Percentiles rank a stretch among this genome's conserved stretches.
These are phyloP conservation scores for Tuber indicum DNA, from an alignment of 495 filamentous ascomycete genomes.

Conservation along the genomic window DNA sequence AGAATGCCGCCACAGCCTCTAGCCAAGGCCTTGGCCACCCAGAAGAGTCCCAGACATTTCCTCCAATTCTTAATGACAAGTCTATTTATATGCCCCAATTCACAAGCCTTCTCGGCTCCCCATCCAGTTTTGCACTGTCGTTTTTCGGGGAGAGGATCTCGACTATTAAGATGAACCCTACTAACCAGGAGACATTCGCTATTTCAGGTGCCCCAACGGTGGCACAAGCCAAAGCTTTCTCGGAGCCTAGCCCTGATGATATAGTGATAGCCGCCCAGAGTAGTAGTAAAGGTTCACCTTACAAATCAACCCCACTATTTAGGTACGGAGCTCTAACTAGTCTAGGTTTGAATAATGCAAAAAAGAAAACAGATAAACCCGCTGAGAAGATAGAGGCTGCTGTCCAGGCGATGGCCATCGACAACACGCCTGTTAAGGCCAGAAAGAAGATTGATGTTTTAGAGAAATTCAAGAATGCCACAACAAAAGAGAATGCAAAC, in stretches of 20 bases:
- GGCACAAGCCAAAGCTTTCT: constrained; percentile 52
- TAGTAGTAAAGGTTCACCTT: constrained; percentile 65
- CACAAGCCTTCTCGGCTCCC: constrained; percentile 11
- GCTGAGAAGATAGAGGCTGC: constrained; percentile 27
- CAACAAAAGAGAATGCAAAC: constrained; percentile 73
- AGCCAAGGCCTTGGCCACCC: constrained; percentile 37
- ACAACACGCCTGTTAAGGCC: constrained; percentile 64
- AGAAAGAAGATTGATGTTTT: constrained; percentile 84
- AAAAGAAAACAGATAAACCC: constrained; percentile 1
- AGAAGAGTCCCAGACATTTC: constrained; percentile 12
- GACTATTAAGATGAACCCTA: constrained; percentile 23
- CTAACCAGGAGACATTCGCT: constrained; percentile 36
- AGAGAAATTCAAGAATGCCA: constrained; percentile 67
- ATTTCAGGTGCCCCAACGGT: constrained; percentile 26
- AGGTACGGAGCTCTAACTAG: constrained; percentile 44
- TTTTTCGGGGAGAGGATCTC: constrained; percentile 41
- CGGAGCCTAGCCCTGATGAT: constrained; percentile 91
- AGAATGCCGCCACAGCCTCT: neutral
- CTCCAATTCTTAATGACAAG: constrained; percentile 11
- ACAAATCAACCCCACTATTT: constrained; percentile 36
- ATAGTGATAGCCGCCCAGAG: constrained; percentile 77
- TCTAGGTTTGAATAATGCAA: constrained; percentile 21
- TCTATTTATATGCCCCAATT: constrained; percentile 25
- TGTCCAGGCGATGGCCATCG: constrained; percentile 57
- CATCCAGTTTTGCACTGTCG: constrained; percentile 42